Base-by-base conservation (phyloP, 306 rosid genomes). In the Echinosophora koreensis region DNA sequence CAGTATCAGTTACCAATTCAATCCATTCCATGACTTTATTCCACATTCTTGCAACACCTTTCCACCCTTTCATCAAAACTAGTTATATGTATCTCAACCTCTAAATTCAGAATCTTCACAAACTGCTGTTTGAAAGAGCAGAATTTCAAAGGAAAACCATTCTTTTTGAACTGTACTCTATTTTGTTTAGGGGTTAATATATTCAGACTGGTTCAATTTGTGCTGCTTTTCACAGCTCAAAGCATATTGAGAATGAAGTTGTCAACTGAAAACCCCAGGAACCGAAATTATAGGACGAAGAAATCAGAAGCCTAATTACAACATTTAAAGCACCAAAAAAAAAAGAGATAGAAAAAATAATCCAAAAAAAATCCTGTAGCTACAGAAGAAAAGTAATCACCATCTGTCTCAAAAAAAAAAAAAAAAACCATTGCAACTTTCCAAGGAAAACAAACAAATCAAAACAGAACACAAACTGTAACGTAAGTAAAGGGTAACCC, bases 251-350 rank as follows among this genome's bases (percentile, higher is more conserved):
- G 3, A 2, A 60, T 2, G 16, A 30, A 50, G 32, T 15, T 74
- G 18, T 28, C 1, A 81, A 49, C 13, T 14, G 44, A 56, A 8
- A 71, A 15, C 17, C 38, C 27, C 44, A 8, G 39, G 8, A 38
- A 79, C 47, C 9, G n/a, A 50, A 55, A 60, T 34, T 12, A 16
- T 9, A 17, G 39, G 49, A 17, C 30, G 49, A 27, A 17, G 6
- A 63, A 63, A 69, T 17, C 66, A 27, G 8, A 44, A 61, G 6
- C 30, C 47, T 28, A 69, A 51, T 8, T 15, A 78, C 39, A 79
- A 44, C 51, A 66, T 49, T 12, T 8, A 41, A 6, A n/a, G 69
- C 58, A 27, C 37, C 13, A 30, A 8, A 44, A 18, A 32, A n/a
- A 13, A 9, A 34, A 51, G 35, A 52, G 3, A 4, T 0, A 42